These are phyloP conservation scores for Dryas alaskensis DNA, from an alignment of 306 rosid genomes.

Conservation along the genomic window DNA sequence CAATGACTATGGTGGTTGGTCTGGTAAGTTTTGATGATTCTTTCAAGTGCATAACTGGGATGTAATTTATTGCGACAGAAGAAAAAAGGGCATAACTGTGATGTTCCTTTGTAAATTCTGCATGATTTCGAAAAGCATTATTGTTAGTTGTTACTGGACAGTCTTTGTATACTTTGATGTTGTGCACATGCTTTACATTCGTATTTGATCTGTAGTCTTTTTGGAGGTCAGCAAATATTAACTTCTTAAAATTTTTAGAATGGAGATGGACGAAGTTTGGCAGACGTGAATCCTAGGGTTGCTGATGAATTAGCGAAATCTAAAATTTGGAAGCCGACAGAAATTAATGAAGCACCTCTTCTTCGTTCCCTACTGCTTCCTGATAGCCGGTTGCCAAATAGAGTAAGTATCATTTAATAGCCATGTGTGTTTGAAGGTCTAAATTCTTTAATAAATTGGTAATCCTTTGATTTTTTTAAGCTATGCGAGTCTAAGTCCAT, in stretches of 20 bases:
- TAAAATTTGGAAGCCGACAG: conserved; percentile 11
- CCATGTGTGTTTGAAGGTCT: neutral
- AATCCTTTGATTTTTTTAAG: neutral
- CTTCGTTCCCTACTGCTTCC: conserved; percentile 33
- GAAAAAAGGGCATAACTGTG: neutral
- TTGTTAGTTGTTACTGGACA: neutral
- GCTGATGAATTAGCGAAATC: neutral
- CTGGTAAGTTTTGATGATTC: neutral
- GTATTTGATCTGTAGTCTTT: neutral
- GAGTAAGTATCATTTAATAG: conserved; percentile 11
- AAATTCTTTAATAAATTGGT: neutral
- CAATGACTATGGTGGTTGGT: neutral
- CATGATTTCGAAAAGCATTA: neutral
- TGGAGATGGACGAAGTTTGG: neutral
- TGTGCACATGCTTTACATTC: neutral
- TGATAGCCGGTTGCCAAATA: conserved; percentile 6
- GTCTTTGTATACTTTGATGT: neutral
- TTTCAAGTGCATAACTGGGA: neutral
- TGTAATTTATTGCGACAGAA: neutral
- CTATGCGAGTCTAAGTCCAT: neutral
- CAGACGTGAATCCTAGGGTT: neutral
- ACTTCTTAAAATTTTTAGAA: conserved; percentile 1
- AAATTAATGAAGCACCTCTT: conserved; percentile 32
- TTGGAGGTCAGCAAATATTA: neutral
- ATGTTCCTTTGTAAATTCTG: neutral